Conservation (phyloP, 805 yeast genomes). For the Barnettozyma sucrosica region DNA sequence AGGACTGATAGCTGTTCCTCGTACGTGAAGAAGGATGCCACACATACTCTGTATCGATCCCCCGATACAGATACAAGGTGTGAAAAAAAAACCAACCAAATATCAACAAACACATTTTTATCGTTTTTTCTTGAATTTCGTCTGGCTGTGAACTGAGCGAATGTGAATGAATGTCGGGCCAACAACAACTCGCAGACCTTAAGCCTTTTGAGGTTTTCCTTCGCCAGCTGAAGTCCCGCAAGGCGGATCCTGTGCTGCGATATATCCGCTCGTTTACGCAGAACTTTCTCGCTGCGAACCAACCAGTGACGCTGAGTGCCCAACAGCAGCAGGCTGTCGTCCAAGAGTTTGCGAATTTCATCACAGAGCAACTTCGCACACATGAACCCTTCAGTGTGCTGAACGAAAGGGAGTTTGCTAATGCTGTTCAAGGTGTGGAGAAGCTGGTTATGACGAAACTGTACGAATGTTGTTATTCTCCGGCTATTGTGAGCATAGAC, state of each 20-base stretch:
- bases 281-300: slow-evolving; percentile 42
- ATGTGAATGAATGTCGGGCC: not conserved
- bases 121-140: too few species aligned
- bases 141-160: not conserved
- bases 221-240: slow-evolving; percentile 58
- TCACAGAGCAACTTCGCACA: slow-evolving; percentile 52
- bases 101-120: not conserved
- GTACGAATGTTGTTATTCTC: slow-evolving; percentile 74
- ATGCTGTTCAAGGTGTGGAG: slow-evolving; percentile 87
- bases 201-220: slow-evolving; percentile 76
- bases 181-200: slow-evolving; percentile 14
- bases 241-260: slow-evolving; percentile 84
- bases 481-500: slow-evolving; percentile 48
- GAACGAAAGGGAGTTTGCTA: slow-evolving; percentile 53
- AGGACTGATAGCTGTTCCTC: not conserved
- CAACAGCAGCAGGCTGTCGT: slow-evolving; percentile 75
- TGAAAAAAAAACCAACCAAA: not conserved
- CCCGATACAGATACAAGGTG: too few species aligned
- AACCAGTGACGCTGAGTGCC: slow-evolving; percentile 45
- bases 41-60: slow-evolving; percentile 46
- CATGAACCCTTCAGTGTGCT: slow-evolving; percentile 72
- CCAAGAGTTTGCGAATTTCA: slow-evolving; percentile 69
- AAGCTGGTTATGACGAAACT: slow-evolving; percentile 86
- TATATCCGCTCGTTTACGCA: slow-evolving; percentile 79
- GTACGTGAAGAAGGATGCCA: slow-evolving; percentile 42